Base-by-base conservation (phyloP, 805 yeast genomes). In the Ogataea methanolica region DNA sequence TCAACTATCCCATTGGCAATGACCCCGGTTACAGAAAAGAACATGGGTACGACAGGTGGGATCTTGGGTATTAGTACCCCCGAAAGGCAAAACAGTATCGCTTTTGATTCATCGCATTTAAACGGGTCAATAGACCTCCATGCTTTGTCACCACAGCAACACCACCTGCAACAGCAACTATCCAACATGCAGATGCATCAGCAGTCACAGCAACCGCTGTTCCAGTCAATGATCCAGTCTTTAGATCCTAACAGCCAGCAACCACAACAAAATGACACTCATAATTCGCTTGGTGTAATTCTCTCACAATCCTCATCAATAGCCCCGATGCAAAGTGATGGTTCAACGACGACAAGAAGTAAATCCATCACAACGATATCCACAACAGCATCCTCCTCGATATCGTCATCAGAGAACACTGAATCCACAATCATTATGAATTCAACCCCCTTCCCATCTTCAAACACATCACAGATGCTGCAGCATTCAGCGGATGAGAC, bases 1-100 rank as follows among this genome's bases (percentile, higher is more conserved):
- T 82, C 57, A 74, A 80, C 60, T 66, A 62, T 76, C 4, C 82
- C 88, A 1, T 69, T 82, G 56, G 79, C 88, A 0, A 86, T 87
- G 94, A 87, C 95, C 0, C 95, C 94, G 2, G 80, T 86, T 5
- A 76, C 88, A 2, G 95, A 87, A 55, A 82, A 71, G 43, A 50
- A 45, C 31, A 34, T 47, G 38, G 43, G 44, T 23, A 22, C 42
- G 6, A 51, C 44, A 12, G 51, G 50, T 14, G 55, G 54, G 5
- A 47, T 53, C 4, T 29, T 52, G 9, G 57, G 56, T 7, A 14
- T 46, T 15, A 46, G 55, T 19, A 59, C 61, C 1, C 60, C 63
- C 4, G 63, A 59, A 23, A 45, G 55, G 26, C 43, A 33, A 44
- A 41, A 23, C 36, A 43, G 38, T 15, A 42, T 37, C 23, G 31